Evolutionary conservation across 2,329 filamentous ascomycete genomes (phyloP), one percentile per base, ranked within the genome.

Genomic region (Pseudogymnoascus sp.): DNA sequence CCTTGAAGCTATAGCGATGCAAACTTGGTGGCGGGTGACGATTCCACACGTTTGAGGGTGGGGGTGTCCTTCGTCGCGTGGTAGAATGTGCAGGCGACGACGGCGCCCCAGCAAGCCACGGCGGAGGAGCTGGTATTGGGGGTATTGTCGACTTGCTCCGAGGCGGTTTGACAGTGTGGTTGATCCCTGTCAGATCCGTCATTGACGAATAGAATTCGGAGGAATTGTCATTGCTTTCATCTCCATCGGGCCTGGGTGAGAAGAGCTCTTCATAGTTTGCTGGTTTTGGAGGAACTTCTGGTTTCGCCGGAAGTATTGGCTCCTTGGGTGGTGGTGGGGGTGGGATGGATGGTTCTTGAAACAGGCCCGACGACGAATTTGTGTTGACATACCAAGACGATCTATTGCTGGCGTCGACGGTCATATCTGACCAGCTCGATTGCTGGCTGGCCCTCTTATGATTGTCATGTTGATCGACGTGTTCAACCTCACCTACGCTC

Each of bases 341-440:
- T 21, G 28, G 60, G n/a, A 11, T 5, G 7, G 28, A 53, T 7
- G 69, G 67, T 12, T 66, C 66, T 44, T 67, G 65, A 50, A 67
- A 69, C 16, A 70, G 61, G 61, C 67, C 65, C 21, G 59, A 66
- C 33, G 72, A 68, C 25, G 67, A 67, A 21, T 67, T 65, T 21
- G 67, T 70, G 61, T 71, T 72, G 14, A 74, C 72, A 5, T 73
- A 75, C 50, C 50, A 56, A 56, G 50, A 56, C 50, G 50, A 38
- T 16, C 74, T 74, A 31, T 82, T 80, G 18, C 75, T 77, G 64
- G 81, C 84, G 14, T 82, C 81, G 8, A 85, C 74, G 0, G 83
- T 84, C 65, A 82, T 80, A 68, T 86, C 83, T 25, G 83, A 85
- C 83, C 83, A 86, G n/a, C 78, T 75, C 1, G 83, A 84, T 62